Base-by-base conservation (phyloP, 2,329 filamentous ascomycete species). In the Calonectria honghensis region DNA sequence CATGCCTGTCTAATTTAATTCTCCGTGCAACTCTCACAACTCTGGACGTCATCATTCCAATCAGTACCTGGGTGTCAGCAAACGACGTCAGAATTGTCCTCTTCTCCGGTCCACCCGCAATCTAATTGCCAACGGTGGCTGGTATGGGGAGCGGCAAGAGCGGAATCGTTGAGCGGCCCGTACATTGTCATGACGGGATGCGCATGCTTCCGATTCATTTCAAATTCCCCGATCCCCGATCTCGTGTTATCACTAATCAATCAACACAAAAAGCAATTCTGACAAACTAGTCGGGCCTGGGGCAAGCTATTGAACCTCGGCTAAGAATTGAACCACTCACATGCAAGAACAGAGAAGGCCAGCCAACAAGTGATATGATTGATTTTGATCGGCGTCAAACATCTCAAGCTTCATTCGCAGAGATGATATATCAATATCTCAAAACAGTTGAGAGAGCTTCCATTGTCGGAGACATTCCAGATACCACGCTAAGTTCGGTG, bases 1-100 rank as follows among this genome's bases (percentile, higher is more conserved):
- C 37, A 63, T 63, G n/a, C 16, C 35, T 63, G 35, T 41, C 24
- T 63, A 41, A 63, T 63, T 63, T 63, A 63, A 24, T 63, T 3
- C 24, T n/a, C 35, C 35, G 31, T 20, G 27, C 24, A 27, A 29
- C 57, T 39, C 35, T 63, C 57, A 41, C 35, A 18, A 5, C 2
- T 24, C 39, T 6, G 11, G 24, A 20, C 16, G 6, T 29, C 32
- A 41, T 63, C 57, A 63, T 63, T 63, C 57, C 57, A 63, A 20
- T 13, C 37, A 3, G n/a, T 27, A 10, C 6, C 35, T 45, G 37
- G 37, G 24, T 41, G 2, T 14, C 35, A 3, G 13, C 4, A 5
- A 39, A 4, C 27, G n/a, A 29, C 29, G 24, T 39, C 24, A 29
- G 14, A 48, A 48, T 29, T 20, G 24, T 29, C 6, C 27, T 27